Conservation (phyloP, 805 yeast species). For the Zygoascus tannicola region DNA sequence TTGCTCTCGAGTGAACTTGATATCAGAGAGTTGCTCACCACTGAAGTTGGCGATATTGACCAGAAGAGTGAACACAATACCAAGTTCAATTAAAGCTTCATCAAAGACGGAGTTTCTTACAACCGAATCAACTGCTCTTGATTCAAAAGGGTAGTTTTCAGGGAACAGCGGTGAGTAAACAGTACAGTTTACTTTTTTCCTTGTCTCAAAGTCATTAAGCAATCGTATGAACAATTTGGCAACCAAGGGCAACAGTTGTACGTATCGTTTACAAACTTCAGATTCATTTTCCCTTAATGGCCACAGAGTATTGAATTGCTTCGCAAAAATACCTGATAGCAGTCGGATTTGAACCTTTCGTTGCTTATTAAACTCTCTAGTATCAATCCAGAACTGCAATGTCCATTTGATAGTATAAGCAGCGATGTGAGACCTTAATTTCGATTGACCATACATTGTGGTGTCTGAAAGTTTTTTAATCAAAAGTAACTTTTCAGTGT, state of each 20-base stretch:
- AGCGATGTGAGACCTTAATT: constrained; percentile 20
- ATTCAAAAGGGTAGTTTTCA: constrained; percentile 50
- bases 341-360: constrained; percentile 22
- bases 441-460: constrained; percentile 19
- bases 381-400: constrained; percentile 19
- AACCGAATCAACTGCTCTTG: constrained; percentile 60
- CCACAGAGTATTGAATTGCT: constrained; percentile 24
- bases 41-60: constrained; percentile 20
- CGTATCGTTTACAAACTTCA: constrained; percentile 22
- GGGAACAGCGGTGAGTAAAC: constrained; percentile 49
- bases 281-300: constrained; percentile 20
- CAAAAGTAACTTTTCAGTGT: constrained; percentile 51
- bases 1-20: constrained; percentile 19
- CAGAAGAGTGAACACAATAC: constrained; percentile 39
- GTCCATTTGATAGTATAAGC: constrained; percentile 23
- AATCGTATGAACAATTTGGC: constrained; percentile 23
- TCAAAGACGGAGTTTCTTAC: constrained; percentile 60
- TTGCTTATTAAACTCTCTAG: constrained; percentile 13
- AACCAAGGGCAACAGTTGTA: constrained; percentile 24
- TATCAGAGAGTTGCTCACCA: constrained; percentile 16
- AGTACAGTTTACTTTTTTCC: constrained; percentile 54
- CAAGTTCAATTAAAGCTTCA: constrained; percentile 63
- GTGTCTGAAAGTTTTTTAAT: constrained; percentile 34
- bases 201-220: constrained; percentile 28
- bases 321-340: constrained; percentile 22